These are phyloP conservation scores for Aspergillus pseudoglaucus DNA, from an alignment of 2,329 filamentous ascomycete species.

Conservation along the genomic window DNA sequence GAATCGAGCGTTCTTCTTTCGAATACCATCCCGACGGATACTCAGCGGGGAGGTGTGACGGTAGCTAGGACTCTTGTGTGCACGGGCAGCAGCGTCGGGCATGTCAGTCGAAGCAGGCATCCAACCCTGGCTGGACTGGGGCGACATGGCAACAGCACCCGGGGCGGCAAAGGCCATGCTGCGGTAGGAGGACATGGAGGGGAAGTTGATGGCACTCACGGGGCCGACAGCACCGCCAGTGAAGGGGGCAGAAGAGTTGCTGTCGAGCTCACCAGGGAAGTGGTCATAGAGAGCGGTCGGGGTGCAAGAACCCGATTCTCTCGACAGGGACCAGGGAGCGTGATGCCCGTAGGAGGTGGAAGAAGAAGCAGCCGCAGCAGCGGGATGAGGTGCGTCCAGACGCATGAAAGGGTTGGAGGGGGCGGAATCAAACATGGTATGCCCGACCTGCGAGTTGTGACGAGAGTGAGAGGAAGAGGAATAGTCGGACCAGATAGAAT, in stretches of 20 bases:
- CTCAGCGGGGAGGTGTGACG: constrained; percentile 67
- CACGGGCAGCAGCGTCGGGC: constrained; percentile 46
- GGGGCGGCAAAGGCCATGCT: constrained; percentile 45
- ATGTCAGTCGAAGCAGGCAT: constrained; percentile 42
- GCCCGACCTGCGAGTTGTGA: constrained; percentile 36
- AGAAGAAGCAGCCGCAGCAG: constrained; percentile 6
- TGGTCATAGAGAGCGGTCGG: constrained; percentile 66
- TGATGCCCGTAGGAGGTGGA: constrained; percentile 39
- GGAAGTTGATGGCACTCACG: constrained; percentile 33
- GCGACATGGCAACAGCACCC: constrained; percentile 52
- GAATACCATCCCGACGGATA: constrained; percentile 74
- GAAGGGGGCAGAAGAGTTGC: constrained; percentile 37
- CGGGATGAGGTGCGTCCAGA: constrained; percentile 45
- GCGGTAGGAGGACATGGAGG: constrained; percentile 35
- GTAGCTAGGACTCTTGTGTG: constrained; percentile 60
- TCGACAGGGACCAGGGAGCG: constrained; percentile 58
- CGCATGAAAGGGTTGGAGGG: constrained; percentile 60
- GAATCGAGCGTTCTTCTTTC: constrained; percentile 98
- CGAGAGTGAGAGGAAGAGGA: constrained; percentile 36
- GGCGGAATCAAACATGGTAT: constrained; percentile 45
- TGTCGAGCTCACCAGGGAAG: constrained; percentile 48
- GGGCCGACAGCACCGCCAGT: constrained; percentile 37
- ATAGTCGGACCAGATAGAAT: constrained; percentile 46
- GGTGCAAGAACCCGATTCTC: constrained; percentile 64
- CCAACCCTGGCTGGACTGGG: constrained; percentile 56